phyloP scores from a whole-genome alignment of 2,329 filamentous ascomycete genomes.

The Neonectria hederae region DNA sequence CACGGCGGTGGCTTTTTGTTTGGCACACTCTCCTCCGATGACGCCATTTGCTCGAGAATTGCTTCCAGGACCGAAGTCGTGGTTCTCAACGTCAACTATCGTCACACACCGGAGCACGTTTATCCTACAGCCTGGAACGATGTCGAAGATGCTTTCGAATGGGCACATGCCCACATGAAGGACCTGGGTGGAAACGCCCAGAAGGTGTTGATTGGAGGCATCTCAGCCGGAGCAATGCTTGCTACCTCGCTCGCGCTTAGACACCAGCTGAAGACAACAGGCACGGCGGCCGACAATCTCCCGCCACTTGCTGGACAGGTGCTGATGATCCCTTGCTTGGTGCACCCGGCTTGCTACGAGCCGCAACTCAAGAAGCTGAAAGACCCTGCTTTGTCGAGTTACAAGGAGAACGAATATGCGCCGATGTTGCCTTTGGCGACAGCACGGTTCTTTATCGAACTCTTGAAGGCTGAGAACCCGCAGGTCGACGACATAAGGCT shows the following conservation, averaged over 20 bases:
- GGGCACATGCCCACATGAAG: conserved; percentile 53
- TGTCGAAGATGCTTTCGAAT: conserved; percentile 62
- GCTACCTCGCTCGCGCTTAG: conserved; percentile 51
- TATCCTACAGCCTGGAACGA: conserved; percentile 65
- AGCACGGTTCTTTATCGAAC: conserved; percentile 34
- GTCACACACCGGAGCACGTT: conserved; percentile 63
- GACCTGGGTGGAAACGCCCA: conserved; percentile 13
- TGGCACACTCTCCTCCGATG: conserved; percentile 62
- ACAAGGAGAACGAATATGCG: conserved; percentile 56
- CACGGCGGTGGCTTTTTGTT: conserved; percentile 67
- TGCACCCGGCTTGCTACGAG: conserved; percentile 29
- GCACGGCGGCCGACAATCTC: conserved; percentile 25
- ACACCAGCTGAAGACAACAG: conserved; percentile 45
- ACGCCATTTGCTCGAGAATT: conserved; percentile 60
- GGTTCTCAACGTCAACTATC: conserved; percentile 67
- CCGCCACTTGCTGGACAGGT: conserved; percentile 58
- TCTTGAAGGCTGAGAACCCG: conserved; percentile 40
- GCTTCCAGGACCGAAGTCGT: conserved; percentile 52
- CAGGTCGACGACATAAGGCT: conserved; percentile 47
- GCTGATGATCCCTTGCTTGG: conserved; percentile 58
- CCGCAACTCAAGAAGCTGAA: conserved; percentile 47
- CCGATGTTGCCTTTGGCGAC: conserved; percentile 56
- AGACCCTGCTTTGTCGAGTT: conserved; percentile 52
- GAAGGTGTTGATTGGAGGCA: conserved; percentile 56
- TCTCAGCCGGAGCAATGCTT: conserved; percentile 57